Conservation (phyloP, 352 stramenopile genomes). For the Phytophthora pisi region DNA sequence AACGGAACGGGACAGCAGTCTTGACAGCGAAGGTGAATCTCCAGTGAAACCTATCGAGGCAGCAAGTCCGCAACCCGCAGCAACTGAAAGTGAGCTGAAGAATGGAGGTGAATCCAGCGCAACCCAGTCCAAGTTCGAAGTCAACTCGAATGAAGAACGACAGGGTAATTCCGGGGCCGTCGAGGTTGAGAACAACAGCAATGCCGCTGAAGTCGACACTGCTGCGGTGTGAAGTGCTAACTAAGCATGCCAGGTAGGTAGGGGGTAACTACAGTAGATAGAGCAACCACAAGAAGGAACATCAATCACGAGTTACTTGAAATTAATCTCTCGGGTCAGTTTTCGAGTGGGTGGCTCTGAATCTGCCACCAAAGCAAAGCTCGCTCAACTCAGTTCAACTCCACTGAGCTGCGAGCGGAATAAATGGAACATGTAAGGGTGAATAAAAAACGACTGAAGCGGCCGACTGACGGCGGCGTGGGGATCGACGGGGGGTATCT, state of each 20-base stretch:
- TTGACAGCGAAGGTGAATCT: conserved; percentile 22
- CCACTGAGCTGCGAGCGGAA: conserved; percentile 13
- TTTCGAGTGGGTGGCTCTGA: conserved; percentile 26
- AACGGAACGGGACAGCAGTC: conserved; percentile 11
- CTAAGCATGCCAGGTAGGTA: not conserved
- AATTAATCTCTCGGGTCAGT: conserved; percentile 37
- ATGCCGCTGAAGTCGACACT: not conserved
- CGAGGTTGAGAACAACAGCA: conserved; percentile 3
- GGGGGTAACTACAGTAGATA: not conserved
- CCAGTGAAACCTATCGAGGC: conserved; percentile 7
- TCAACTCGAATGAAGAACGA: conserved; percentile 11
- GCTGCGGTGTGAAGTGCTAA: not conserved
- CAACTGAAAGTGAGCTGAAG: not conserved
- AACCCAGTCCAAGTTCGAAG: not conserved
- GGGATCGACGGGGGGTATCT: conserved; percentile 26
- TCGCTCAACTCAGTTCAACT: not conserved
- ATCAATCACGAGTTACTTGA: conserved; percentile 31
- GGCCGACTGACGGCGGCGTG: conserved; percentile 36
- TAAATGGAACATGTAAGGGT: conserved; percentile 26
- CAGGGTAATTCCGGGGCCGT: not conserved
- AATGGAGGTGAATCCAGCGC: not conserved
- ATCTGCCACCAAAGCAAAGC: conserved; percentile 24
- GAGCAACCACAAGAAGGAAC: conserved; percentile 1
- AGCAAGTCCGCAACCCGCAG: not conserved
- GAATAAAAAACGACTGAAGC: conserved; percentile 30